These are phyloP conservation scores for Rhodocollybia butyracea DNA, from an alignment of 768 basidiomycete species.

Conservation along the genomic window DNA sequence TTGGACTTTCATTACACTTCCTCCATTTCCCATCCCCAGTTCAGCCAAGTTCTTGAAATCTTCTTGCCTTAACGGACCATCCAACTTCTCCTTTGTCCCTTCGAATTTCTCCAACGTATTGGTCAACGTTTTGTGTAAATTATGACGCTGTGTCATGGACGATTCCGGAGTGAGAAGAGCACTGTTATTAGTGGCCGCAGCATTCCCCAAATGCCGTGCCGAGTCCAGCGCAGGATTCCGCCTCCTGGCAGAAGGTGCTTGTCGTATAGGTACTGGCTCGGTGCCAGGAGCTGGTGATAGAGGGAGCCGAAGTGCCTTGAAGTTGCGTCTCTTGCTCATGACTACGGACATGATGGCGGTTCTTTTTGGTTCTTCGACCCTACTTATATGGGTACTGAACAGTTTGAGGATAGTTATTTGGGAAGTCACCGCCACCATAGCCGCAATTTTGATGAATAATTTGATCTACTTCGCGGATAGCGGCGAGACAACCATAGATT, in stretches of 20 bases:
- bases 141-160: slow-evolving; percentile 56
- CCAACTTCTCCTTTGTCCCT: slow-evolving; percentile 46
- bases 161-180: slow-evolving; percentile 53
- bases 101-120: slow-evolving; percentile 85
- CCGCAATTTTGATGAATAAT: neutral
- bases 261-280: neutral
- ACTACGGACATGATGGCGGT: neutral
- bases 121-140: slow-evolving; percentile 78
- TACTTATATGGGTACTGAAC: neutral
- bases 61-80: slow-evolving; percentile 65
- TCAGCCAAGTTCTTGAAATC: slow-evolving; percentile 90
- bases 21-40: slow-evolving; percentile 94
- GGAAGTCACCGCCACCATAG: neutral
- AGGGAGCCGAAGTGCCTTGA: slow-evolving; percentile 75
- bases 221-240: neutral
- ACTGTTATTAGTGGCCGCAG: slow-evolving; percentile 13
- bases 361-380: neutral
- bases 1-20: slow-evolving; percentile 96
- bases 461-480: no score
- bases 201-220: neutral
- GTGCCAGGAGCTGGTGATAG: neutral
- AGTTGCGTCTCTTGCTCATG: slow-evolving; percentile 51
- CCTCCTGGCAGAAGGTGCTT: neutral
- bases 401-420: neutral
- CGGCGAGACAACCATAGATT: no score